phyloP scores from a whole-genome alignment of 805 yeast genomes.

The Nakazawaea ernobii region DNA sequence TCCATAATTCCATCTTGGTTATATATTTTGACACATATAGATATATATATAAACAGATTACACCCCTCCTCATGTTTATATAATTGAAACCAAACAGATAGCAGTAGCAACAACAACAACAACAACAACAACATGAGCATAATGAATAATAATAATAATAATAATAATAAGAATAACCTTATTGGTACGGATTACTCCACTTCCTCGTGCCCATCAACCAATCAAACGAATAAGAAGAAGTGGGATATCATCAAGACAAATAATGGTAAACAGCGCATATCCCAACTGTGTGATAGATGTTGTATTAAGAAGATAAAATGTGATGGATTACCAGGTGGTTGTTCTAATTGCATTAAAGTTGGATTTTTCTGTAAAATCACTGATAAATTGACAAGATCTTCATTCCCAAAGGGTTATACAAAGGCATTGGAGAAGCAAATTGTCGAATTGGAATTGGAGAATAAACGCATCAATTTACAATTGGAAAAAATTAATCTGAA shows the following conservation, averaged over 20 bases:
- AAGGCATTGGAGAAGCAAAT: constrained; percentile 64
- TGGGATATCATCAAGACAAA: constrained; percentile 27
- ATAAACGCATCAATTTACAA: constrained; percentile 32
- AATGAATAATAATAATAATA: too few species aligned
- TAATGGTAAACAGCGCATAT: constrained; percentile 42
- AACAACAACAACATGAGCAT: neutral
- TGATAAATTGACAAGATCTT: constrained; percentile 68
- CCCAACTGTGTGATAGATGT: constrained; percentile 82
- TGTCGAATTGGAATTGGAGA: constrained; percentile 53
- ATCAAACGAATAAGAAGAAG: constrained; percentile 1
- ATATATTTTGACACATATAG: neutral
- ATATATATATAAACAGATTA: neutral
- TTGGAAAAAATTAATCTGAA: constrained; percentile 14
- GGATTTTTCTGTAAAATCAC: constrained; percentile 67
- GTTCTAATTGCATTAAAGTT: constrained; percentile 60
- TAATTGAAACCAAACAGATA: neutral
- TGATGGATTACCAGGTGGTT: constrained; percentile 62
- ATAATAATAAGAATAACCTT: too few species aligned
- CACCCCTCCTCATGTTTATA: constrained; percentile 4
- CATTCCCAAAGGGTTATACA: constrained; percentile 79
- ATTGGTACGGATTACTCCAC: neutral
- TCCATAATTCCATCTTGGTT: constrained; percentile 1
- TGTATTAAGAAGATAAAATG: constrained; percentile 72
- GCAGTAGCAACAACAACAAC: neutral
- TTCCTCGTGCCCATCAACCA: neutral